A percentile compares a stretch with the other conserved stretches of the same genome.
Conservation (phyloP, 2,329 filamentous ascomycete species). For the Pseudophaeomoniella oleicola region DNA sequence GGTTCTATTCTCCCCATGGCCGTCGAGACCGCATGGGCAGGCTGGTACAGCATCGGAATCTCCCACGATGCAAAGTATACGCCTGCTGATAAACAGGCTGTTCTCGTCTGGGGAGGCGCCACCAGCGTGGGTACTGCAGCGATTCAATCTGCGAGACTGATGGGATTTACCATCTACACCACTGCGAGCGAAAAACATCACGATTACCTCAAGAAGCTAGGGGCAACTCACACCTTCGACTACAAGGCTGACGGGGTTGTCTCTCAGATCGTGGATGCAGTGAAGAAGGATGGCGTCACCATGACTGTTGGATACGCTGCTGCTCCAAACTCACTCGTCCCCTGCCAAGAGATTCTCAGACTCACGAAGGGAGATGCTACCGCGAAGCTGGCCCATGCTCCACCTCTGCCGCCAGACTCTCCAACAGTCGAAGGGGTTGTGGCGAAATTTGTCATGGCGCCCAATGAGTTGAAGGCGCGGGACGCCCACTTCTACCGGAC, state of each 20-base stretch:
- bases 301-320: too few species aligned
- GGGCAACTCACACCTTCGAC: slow-evolving; percentile 11
- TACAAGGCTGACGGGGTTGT: slow-evolving; percentile 4
- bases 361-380: too few species aligned
- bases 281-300: too few species aligned
- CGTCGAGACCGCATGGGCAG: slow-evolving; percentile 15
- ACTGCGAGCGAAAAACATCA: slow-evolving; percentile 17
- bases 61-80: slow-evolving; percentile 5
- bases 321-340: too few species aligned
- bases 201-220: slow-evolving; percentile 14
- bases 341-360: too few species aligned
- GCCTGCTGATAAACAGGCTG: slow-evolving; percentile 7
- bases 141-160: slow-evolving; percentile 13
- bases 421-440: too few species aligned
- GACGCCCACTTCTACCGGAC: too few species aligned
- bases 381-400: too few species aligned
- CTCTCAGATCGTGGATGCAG: not conserved
- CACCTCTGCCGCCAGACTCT: too few species aligned
- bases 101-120: slow-evolving; percentile 20
- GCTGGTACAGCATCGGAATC: slow-evolving; percentile 5
- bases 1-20: slow-evolving; percentile 17
- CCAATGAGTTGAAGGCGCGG: too few species aligned
- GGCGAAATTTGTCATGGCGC: too few species aligned
- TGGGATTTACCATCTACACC: slow-evolving; percentile 18
- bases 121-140: slow-evolving; percentile 15